Conservation (phyloP, 495 filamentous ascomycete genomes). For the Achaetomiella virescens region DNA sequence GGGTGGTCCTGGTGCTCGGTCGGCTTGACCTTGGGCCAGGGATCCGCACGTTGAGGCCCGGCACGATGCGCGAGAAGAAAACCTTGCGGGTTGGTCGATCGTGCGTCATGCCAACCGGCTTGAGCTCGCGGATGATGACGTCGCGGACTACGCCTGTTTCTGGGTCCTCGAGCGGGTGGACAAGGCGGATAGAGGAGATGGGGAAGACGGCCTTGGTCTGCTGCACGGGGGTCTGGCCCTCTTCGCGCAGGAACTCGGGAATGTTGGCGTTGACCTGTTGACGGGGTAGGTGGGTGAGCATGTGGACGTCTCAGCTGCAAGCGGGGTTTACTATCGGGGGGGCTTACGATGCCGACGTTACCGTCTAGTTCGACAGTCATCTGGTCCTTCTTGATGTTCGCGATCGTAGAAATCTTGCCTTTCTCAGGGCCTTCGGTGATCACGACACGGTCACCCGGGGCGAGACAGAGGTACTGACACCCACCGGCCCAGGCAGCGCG, state of each 20-base stretch:
- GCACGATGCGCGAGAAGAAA: conserved; percentile 47
- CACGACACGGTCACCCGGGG: conserved; percentile 67
- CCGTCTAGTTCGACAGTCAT: conserved; percentile 58
- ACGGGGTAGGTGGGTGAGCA: conserved; percentile 4
- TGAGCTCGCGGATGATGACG: conserved; percentile 67
- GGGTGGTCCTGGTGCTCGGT: conserved; percentile 47
- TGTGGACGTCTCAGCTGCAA: background rate
- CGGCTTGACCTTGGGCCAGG: conserved; percentile 57
- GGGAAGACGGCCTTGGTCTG: conserved; percentile 49
- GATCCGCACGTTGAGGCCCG: conserved; percentile 58
- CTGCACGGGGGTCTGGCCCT: conserved; percentile 40
- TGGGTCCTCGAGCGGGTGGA: conserved; percentile 63
- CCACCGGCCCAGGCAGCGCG: conserved; percentile 45
- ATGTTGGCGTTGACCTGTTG: conserved; percentile 51
- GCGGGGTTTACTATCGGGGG: background rate
- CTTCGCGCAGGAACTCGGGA: conserved; percentile 46
- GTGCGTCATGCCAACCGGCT: conserved; percentile 34
- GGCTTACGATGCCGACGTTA: conserved; percentile 58
- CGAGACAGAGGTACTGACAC: conserved; percentile 57
- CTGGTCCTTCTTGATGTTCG: conserved; percentile 46
- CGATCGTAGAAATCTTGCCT: conserved; percentile 71
- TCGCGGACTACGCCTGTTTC: conserved; percentile 57
- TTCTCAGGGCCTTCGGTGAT: conserved; percentile 67
- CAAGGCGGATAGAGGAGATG: conserved; percentile 68
- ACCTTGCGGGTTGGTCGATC: conserved; percentile 41